Percentiles rank a stretch among this genome's conserved stretches.
These are phyloP conservation scores for Cladosporium sp. DNA, from an alignment of 2,329 filamentous ascomycete species.

Conservation along the genomic window DNA sequence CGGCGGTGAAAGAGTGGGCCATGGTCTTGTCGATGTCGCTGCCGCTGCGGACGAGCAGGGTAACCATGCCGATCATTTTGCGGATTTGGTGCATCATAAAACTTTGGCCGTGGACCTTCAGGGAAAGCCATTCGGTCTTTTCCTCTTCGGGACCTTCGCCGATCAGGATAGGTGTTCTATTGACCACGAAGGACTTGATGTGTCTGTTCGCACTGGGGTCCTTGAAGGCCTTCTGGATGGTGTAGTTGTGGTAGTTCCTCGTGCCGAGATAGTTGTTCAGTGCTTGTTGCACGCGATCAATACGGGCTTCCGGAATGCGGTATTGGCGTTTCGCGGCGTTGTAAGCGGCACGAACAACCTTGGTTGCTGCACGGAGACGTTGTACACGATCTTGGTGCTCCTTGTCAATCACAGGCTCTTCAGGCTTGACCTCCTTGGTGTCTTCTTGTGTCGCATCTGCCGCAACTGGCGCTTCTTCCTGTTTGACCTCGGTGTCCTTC, in stretches of 20 bases:
- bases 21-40: constrained; percentile 69
- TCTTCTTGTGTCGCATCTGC: constrained; percentile 19
- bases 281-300: constrained; percentile 73
- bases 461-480: neutral
- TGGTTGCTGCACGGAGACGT: constrained; percentile 48
- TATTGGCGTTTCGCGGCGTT: constrained; percentile 81
- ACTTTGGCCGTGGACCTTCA: constrained; percentile 95
- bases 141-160: constrained; percentile 36
- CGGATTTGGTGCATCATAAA: constrained; percentile 99
- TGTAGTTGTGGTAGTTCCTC: constrained; percentile 96
- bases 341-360: constrained; percentile 74
- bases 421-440: neutral
- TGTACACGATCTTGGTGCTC: constrained; percentile 31
- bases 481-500: constrained; percentile 5
- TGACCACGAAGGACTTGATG: constrained; percentile 88
- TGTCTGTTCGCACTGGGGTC: constrained; percentile 86
- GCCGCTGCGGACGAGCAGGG: constrained; percentile 81
- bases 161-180: constrained; percentile 59
- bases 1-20: constrained; percentile 69
- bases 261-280: constrained; percentile 80
- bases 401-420: constrained; percentile 20
- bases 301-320: constrained; percentile 71
- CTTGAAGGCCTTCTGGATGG: constrained; percentile 77
- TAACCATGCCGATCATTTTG: constrained; percentile 96
- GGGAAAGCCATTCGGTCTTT: constrained; percentile 89